Evolutionary conservation across 768 basidiomycete genomes (phyloP).

Genomic region (Pisolithus microcarpus): DNA sequence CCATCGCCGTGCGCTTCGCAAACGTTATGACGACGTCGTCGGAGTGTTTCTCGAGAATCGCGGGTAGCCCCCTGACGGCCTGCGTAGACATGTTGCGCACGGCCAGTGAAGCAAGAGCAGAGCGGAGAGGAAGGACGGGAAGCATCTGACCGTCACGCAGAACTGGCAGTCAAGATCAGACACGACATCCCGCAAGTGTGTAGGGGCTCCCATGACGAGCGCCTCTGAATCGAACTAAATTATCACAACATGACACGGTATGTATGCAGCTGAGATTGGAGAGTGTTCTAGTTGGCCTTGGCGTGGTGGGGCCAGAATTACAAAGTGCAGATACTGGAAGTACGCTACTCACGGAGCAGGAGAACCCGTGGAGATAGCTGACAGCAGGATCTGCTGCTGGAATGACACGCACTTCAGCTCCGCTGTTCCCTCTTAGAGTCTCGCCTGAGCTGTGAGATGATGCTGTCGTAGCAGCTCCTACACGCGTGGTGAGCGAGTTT

Average conservation of each 20-base stretch:
- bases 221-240: too few species aligned
- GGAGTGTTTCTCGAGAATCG: slow-evolving; percentile 59
- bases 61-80: slow-evolving; percentile 34
- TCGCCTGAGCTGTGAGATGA: slow-evolving; percentile 18
- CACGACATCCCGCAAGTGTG: too few species aligned
- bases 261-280: too few species aligned
- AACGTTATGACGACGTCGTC: slow-evolving; percentile 89
- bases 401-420: background rate
- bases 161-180: too few species aligned
- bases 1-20: slow-evolving; percentile 85
- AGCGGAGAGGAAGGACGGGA: slow-evolving; percentile 11
- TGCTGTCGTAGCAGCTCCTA: slow-evolving; percentile 57
- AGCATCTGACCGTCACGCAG: slow-evolving; percentile 6
- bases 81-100: slow-evolving; percentile 31
- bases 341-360: background rate
- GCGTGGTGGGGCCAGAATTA: too few species aligned
- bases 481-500: slow-evolving; percentile 90
- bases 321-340: background rate
- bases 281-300: too few species aligned
- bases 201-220: too few species aligned
- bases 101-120: background rate
- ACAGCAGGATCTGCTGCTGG: background rate
- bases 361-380: too few species aligned
- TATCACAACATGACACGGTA: too few species aligned
- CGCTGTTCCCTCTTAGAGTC: slow-evolving; percentile 7